Percentiles rank a stretch among this genome's conserved stretches.
phyloP scores from a whole-genome alignment of 495 filamentous ascomycete genomes.

The Stereocaulon alpinum region DNA sequence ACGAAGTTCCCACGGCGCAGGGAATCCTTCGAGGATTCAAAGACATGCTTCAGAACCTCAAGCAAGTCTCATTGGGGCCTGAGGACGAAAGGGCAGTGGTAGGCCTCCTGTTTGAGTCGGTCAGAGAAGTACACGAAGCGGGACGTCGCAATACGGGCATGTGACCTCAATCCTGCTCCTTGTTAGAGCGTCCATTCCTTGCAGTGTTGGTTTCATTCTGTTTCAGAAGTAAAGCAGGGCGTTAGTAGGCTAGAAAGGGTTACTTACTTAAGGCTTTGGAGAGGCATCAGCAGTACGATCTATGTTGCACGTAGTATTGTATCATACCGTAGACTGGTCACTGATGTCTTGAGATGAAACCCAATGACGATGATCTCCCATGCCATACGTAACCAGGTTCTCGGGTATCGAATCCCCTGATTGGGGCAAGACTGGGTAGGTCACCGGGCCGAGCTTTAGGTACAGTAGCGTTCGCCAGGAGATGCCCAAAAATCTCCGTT shows the following conservation, averaged over 20 bases:
- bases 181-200: slow-evolving; percentile 5
- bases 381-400: no score
- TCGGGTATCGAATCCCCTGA: no score
- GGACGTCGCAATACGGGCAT: slow-evolving; percentile 8
- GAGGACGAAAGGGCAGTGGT: slow-evolving; percentile 21
- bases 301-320: background rate
- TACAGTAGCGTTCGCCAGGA: background rate
- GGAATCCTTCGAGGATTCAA: slow-evolving; percentile 19
- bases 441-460: no score
- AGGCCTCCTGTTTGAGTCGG: slow-evolving; percentile 19
- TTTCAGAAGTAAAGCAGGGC: slow-evolving; percentile 5
- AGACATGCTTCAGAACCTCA: slow-evolving; percentile 13
- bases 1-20: background rate
- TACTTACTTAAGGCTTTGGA: background rate
- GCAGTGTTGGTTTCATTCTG: slow-evolving; percentile 1
- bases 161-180: background rate
- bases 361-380: no score
- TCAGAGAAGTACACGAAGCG: slow-evolving; percentile 20
- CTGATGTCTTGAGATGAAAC: background rate
- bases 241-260: background rate
- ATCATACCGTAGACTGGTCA: background rate
- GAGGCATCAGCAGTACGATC: background rate
- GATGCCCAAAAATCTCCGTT: background rate
- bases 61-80: slow-evolving; percentile 16
- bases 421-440: no score